A percentile compares a stretch with the other conserved stretches of the same genome.
Conservation (phyloP, 768 basidiomycete genomes). For the Kondoa malvinella region DNA sequence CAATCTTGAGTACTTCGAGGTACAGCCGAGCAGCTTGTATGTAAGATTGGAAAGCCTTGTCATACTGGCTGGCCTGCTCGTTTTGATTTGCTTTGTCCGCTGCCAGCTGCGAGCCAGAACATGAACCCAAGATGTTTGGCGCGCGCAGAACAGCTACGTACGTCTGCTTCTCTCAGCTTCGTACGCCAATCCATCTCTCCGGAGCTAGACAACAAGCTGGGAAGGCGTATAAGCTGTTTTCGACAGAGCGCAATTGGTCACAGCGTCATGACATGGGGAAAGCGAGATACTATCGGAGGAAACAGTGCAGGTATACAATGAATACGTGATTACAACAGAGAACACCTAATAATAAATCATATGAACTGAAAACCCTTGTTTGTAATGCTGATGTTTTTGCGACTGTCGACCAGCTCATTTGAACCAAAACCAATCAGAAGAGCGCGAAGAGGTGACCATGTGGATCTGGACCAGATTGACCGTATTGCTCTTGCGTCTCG, state of each 20-base stretch:
- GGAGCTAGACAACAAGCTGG: background rate
- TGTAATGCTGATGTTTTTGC: too few relatives aligned
- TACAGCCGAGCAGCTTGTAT: slow-evolving; percentile 13
- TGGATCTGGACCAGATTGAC: slow-evolving; percentile 25
- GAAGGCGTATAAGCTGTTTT: background rate
- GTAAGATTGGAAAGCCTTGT: slow-evolving; percentile 6
- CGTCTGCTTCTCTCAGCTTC: background rate
- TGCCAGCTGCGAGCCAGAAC: background rate
- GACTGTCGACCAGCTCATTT: too few relatives aligned
- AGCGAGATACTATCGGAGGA: too few relatives aligned
- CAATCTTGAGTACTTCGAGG: slow-evolving; percentile 8
- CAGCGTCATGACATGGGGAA: too few relatives aligned
- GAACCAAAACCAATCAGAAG: slow-evolving; percentile 11
- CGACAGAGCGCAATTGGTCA: too few relatives aligned
- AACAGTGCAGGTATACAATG: too few relatives aligned
- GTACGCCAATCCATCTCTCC: background rate
- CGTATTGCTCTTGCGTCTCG: slow-evolving; percentile 24
- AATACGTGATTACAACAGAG: too few relatives aligned
- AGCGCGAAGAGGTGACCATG: slow-evolving; percentile 26
- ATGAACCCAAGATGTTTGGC: background rate
- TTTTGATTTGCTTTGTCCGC: slow-evolving; percentile 9
- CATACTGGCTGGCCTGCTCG: slow-evolving; percentile 6
- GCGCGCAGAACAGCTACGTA: background rate
- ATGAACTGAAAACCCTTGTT: too few relatives aligned
- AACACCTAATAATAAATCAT: too few relatives aligned